A percentile compares a stretch with the other conserved stretches of the same genome.
phyloP scores from a whole-genome alignment of 345 rosid genomes.

The Lepidium africanum region DNA sequence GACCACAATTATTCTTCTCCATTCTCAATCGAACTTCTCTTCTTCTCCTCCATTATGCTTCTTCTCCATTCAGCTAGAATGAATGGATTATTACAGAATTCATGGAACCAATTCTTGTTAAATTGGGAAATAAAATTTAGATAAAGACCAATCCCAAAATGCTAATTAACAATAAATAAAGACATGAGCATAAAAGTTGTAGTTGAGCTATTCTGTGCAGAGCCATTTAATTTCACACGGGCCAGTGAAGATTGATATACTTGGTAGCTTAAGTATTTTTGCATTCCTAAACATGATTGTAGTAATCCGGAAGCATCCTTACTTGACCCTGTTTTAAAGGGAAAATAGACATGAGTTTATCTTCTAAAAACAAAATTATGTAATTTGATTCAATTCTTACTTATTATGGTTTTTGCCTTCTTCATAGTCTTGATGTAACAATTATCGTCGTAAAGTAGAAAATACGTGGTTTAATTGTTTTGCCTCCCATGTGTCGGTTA shows the following conservation, averaged over 20 bases:
- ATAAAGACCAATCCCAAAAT: slow-evolving; percentile 41
- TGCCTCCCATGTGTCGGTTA: too few relatives aligned
- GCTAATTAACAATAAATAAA: neutral
- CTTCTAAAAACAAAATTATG: neutral
- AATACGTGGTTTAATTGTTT: too few relatives aligned
- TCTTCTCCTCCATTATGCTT: too few relatives aligned
- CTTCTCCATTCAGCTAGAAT: too few relatives aligned
- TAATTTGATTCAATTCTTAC: neutral
- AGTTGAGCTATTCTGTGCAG: slow-evolving; percentile 67
- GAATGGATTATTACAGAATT: slow-evolving; percentile 52
- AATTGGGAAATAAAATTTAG: slow-evolving; percentile 67
- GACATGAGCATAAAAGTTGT: neutral
- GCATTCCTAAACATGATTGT: slow-evolving; percentile 78
- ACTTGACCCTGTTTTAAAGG: slow-evolving; percentile 59
- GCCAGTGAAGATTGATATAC: slow-evolving; percentile 87
- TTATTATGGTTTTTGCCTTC: slow-evolving; percentile 89
- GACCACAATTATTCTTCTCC: too few relatives aligned
- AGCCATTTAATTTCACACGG: slow-evolving; percentile 69
- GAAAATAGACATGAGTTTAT: neutral
- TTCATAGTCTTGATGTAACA: slow-evolving; percentile 92
- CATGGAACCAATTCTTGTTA: slow-evolving; percentile 74
- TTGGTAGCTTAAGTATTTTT: slow-evolving; percentile 86
- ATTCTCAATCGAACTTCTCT: too few relatives aligned
- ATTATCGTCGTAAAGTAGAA: slow-evolving; percentile 91
- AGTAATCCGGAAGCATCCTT: slow-evolving; percentile 94